Percentiles rank a stretch among this genome's conserved stretches.
Conservation (phyloP, 805 yeast species). For the Yarrowia sp. region DNA sequence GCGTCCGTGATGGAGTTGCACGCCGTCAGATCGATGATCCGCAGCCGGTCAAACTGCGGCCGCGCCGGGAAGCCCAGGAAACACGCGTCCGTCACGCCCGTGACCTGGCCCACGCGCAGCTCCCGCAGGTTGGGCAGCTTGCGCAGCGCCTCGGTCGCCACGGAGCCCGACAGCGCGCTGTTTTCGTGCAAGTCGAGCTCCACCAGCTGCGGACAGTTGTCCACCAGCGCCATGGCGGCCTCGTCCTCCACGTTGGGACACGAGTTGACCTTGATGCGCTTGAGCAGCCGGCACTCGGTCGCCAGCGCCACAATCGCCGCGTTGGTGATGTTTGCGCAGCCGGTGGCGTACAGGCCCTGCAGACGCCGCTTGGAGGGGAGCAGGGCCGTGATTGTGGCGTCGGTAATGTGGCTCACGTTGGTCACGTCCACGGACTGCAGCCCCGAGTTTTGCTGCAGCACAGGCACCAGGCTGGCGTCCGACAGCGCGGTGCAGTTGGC, state of each 20-base stretch:
- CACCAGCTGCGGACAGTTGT: slow-evolving; percentile 78
- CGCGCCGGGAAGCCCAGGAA: slow-evolving; percentile 61
- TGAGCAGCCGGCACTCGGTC: slow-evolving; percentile 70
- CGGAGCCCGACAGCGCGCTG: slow-evolving; percentile 70
- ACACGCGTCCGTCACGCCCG: slow-evolving; percentile 70
- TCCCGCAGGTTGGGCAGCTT: slow-evolving; percentile 79
- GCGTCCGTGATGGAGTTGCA: slow-evolving; percentile 83
- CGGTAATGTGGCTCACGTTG: slow-evolving; percentile 72
- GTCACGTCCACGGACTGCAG: slow-evolving; percentile 88
- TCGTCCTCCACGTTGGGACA: slow-evolving; percentile 70
- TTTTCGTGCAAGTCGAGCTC: slow-evolving; percentile 91
- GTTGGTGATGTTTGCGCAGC: slow-evolving; percentile 75
- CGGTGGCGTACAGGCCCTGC: slow-evolving; percentile 91
- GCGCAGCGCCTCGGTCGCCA: slow-evolving; percentile 63
- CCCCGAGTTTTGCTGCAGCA: slow-evolving; percentile 68
- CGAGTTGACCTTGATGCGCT: slow-evolving; percentile 81
- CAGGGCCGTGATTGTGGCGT: slow-evolving; percentile 70
- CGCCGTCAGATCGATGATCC: slow-evolving; percentile 84
- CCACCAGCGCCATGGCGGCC: slow-evolving; percentile 64
- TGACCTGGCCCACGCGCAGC: slow-evolving; percentile 77
- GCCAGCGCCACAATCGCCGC: slow-evolving; percentile 66
- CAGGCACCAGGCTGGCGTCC: slow-evolving; percentile 64
- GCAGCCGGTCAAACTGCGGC: slow-evolving; percentile 62
- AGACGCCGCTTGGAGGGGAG: slow-evolving; percentile 75
- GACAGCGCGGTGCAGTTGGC: slow-evolving; percentile 77